These are phyloP conservation scores for Kwoniella pini DNA, from an alignment of 768 basidiomycete species.

Conservation along the genomic window DNA sequence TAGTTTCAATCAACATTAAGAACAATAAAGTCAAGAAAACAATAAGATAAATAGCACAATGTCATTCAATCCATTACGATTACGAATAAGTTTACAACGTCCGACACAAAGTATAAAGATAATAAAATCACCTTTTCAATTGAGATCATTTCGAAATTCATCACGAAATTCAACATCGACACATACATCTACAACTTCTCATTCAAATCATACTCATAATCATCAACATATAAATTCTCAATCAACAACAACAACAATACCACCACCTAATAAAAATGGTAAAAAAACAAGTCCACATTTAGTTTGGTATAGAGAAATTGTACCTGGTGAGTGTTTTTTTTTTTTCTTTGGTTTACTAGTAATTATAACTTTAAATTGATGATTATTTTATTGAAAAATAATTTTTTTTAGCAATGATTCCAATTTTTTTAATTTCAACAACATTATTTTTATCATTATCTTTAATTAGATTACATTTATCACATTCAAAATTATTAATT, in stretches of 20 bases:
- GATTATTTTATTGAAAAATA: not conserved
- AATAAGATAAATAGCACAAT: no score
- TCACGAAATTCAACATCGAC: not conserved
- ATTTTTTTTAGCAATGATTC: conserved; percentile 39
- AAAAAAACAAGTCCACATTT: conserved; percentile 42
- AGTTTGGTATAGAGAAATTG: conserved; percentile 54
- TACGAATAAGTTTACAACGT: not conserved
- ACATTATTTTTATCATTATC: conserved; percentile 51
- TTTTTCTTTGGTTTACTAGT: not conserved
- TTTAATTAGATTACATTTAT: conserved; percentile 52
- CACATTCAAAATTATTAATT: conserved; percentile 39
- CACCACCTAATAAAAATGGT: not conserved
- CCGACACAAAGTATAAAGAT: not conserved
- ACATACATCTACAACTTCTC: not conserved
- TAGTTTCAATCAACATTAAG: not conserved
- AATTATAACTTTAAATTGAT: not conserved
- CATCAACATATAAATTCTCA: not conserved
- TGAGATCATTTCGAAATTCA: not conserved
- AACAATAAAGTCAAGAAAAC: no score
- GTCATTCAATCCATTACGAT: conserved; percentile 1
- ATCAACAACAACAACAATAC: no score
- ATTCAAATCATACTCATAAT: not conserved
- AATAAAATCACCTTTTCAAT: not conserved
- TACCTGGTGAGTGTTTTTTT: conserved; percentile 40
- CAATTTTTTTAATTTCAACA: conserved; percentile 44